Percentiles rank a stretch among this genome's conserved stretches.
phyloP scores from a whole-genome alignment of 1,284 basidiomycete genomes.

The Microbotryum silenes-acaulis region DNA sequence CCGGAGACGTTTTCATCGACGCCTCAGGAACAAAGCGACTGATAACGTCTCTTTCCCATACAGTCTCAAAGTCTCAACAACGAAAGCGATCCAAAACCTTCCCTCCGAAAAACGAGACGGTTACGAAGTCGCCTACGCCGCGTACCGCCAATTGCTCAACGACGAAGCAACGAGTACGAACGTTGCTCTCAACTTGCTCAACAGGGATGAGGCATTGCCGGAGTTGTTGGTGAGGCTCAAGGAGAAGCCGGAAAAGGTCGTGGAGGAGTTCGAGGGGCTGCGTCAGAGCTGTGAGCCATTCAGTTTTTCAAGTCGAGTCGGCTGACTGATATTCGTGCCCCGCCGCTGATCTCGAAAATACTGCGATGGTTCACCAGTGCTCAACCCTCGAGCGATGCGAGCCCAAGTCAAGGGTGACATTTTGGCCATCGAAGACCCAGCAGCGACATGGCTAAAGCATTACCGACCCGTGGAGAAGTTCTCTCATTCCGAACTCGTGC shows the following conservation, averaged over 20 bases:
- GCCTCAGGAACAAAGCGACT: no score
- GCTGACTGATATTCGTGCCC: background rate
- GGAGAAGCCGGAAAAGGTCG: slow-evolving; percentile 61
- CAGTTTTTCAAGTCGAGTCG: background rate
- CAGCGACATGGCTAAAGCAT: slow-evolving; percentile 61
- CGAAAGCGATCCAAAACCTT: slow-evolving; percentile 85
- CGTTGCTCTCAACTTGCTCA: slow-evolving; percentile 61
- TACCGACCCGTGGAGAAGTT: slow-evolving; percentile 51
- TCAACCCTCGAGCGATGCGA: slow-evolving; percentile 68
- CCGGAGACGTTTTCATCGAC: no score
- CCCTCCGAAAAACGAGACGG: slow-evolving; percentile 91
- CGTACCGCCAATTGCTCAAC: slow-evolving; percentile 57
- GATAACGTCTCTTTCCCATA: background rate
- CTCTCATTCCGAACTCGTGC: slow-evolving; percentile 52
- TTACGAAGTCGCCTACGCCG: slow-evolving; percentile 64
- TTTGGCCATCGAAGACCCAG: slow-evolving; percentile 60
- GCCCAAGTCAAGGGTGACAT: slow-evolving; percentile 85
- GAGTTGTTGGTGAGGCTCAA: slow-evolving; percentile 64
- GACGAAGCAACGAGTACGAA: slow-evolving; percentile 55
- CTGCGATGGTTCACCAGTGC: slow-evolving; percentile 50
- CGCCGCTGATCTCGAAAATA: background rate
- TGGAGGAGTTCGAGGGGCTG: slow-evolving; percentile 65
- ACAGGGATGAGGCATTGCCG: slow-evolving; percentile 72
- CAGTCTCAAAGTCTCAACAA: slow-evolving; percentile 74
- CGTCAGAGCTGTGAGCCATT: slow-evolving; percentile 56